Evolutionary conservation across 2,329 filamentous ascomycete species (phyloP), one percentile per base, ranked within the genome.

Genomic region (Phyllosticta citribraziliensis): DNA sequence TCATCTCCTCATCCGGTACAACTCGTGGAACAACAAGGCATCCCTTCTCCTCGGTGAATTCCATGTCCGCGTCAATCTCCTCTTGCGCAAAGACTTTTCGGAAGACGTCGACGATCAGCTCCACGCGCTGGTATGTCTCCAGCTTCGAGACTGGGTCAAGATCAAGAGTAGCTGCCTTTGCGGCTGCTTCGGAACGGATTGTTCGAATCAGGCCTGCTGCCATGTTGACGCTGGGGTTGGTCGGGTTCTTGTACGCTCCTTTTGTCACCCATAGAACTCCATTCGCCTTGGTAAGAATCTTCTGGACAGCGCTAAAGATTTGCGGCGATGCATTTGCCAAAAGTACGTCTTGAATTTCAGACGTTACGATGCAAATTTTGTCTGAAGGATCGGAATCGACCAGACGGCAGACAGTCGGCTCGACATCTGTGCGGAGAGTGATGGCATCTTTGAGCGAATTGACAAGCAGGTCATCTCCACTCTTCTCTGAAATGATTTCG

Each of bases 201-300:
- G 60, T 51, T 11, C 60, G 50, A 51, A 55, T 51, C 8, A 62
- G 52, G 1, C 60, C 60, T 27, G 55, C 51, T 1, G 52, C 35
- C 60, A 62, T 62, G 52, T 62, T 62, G 24, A 51, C 22, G 2
- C 47, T 47, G 5, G 60, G 60, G 22, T 55, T 57, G 27, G 56
- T 55, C 12, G 51, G 30, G 8, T 22, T 47, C 19, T 55, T 58
- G 56, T 58, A 58, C 9, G 55, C 60, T 0, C 60, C 60, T n/a
- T 56, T 52, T 0, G 55, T 62, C 6, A 62, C 60, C 60, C 60
- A 62, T 4, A 62, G 55, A 6, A 58, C 55, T 2, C 55, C 60
- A 4, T 40, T 55, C 6, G 55, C n/a, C 17, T 17, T 52, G n/a
- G 52, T 58, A 4, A 62, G 25, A 24, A 62, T 35, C 24, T 50